Conservation (phyloP, 495 filamentous ascomycete genomes). For the Trichoderma orchidacearum region DNA sequence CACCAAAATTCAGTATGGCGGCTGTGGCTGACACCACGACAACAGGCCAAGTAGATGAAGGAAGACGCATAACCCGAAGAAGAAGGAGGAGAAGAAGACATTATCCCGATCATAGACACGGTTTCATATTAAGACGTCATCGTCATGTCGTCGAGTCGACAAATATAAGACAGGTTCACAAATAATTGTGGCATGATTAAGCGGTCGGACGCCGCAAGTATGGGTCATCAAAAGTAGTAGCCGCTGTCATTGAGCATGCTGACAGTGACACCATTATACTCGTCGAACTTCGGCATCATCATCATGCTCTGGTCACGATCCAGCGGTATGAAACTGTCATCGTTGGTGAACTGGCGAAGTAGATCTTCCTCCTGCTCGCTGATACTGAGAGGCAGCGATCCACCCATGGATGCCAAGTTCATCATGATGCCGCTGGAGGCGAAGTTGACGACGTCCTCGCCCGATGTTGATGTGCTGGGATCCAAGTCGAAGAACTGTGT, state of each 20-base stretch:
- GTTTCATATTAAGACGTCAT: not conserved
- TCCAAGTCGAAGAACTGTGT: constrained; percentile 30
- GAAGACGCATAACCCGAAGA: not conserved
- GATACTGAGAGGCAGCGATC: constrained; percentile 5
- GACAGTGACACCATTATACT: constrained; percentile 18
- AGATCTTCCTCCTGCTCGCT: constrained; percentile 13
- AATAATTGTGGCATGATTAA: not conserved
- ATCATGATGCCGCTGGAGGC: constrained; percentile 17
- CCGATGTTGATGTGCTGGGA: constrained; percentile 15
- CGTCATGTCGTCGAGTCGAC: not conserved
- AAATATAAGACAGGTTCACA: not conserved
- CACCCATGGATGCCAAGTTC: constrained; percentile 17
- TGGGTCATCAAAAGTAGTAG: constrained; percentile 21
- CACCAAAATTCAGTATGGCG: not conserved
- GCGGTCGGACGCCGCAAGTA: constrained; percentile 7
- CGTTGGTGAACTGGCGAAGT: constrained; percentile 17
- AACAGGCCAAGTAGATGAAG: not conserved
- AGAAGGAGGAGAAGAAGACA: not conserved
- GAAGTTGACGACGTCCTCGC: constrained; percentile 8
- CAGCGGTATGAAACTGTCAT: constrained; percentile 19
- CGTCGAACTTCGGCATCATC: constrained; percentile 31
- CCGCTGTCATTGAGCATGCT: constrained; percentile 17
- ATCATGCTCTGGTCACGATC: constrained; percentile 25
- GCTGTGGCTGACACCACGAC: not conserved
- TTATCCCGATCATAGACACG: constrained; percentile 1